phyloP scores from a whole-genome alignment of 495 filamentous ascomycete species.

The Penicillium dipodomyicola region DNA sequence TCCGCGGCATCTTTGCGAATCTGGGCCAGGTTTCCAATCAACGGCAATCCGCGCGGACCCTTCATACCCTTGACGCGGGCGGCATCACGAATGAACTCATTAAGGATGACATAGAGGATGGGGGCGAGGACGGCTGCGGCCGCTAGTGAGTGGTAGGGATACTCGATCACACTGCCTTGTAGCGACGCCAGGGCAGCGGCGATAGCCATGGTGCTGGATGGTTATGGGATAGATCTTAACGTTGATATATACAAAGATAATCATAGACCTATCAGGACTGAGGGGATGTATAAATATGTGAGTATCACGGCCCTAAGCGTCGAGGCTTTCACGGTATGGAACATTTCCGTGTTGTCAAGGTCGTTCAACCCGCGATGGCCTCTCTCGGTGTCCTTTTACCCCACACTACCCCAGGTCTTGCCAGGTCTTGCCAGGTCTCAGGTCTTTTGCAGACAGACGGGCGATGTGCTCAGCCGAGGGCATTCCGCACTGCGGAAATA shows the following conservation, averaged over 20 bases:
- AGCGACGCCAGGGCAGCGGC: constrained; percentile 25
- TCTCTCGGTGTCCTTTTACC: constrained; percentile 7
- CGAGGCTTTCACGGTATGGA: constrained; percentile 8
- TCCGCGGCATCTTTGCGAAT: constrained; percentile 59
- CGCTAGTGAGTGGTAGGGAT: constrained; percentile 30
- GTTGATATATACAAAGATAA: background rate
- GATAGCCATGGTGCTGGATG: constrained; percentile 33
- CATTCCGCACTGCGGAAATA: constrained; percentile 17
- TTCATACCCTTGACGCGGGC: constrained; percentile 51
- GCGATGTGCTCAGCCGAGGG: background rate
- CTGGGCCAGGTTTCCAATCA: constrained; percentile 63
- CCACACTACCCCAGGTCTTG: constrained; percentile 13
- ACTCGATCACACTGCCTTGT: constrained; percentile 23
- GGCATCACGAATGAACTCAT: constrained; percentile 51
- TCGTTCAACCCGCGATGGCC: background rate
- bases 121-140: constrained; percentile 29
- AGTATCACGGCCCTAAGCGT: background rate
- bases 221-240: background rate
- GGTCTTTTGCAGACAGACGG: background rate
- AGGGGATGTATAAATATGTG: background rate
- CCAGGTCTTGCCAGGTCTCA: background rate
- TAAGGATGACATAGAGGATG: constrained; percentile 48
- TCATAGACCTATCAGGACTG: background rate
- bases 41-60: constrained; percentile 55
- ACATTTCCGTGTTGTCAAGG: constrained; percentile 20